Percentiles rank a stretch among this genome's conserved stretches.
Conservation (phyloP, 2,329 filamentous ascomycete genomes). For the Penicillium sp. region DNA sequence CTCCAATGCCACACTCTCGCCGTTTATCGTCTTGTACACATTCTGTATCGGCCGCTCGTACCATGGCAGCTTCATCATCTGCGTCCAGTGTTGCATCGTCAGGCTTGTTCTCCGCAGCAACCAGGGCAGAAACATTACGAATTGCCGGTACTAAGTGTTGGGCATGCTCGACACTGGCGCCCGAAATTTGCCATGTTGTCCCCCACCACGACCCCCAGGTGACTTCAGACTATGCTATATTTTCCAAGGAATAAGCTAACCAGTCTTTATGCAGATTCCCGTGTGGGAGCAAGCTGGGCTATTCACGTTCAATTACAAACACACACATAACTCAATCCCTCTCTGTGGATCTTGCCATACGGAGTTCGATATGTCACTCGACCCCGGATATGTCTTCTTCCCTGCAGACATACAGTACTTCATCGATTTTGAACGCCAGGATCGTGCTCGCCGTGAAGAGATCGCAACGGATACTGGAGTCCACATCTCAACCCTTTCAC, state of each 20-base stretch:
- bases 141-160: background rate
- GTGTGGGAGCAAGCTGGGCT: background rate
- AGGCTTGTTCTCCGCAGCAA: background rate
- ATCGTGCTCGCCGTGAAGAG: background rate
- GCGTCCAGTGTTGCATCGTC: background rate
- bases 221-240: background rate
- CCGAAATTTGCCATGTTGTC: background rate
- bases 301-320: background rate
- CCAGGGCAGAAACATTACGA: background rate
- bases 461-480: background rate
- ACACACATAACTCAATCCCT: background rate
- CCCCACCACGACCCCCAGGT: background rate
- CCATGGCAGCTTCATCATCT: constrained; percentile 1
- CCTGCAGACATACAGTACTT: background rate
- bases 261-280: background rate
- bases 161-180: background rate
- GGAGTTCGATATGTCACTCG: background rate
- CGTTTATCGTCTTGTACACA: no score
- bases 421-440: background rate
- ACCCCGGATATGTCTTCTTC: background rate
- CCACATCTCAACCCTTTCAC: background rate
- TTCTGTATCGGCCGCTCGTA: no score
- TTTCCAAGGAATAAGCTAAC: background rate
- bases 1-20: no score
- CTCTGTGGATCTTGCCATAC: background rate